Percentiles rank a stretch among this genome's conserved stretches.
Evolutionary conservation across 129 eudicot genomes (phyloP).

Genomic region (Calendula officinalis): DNA sequence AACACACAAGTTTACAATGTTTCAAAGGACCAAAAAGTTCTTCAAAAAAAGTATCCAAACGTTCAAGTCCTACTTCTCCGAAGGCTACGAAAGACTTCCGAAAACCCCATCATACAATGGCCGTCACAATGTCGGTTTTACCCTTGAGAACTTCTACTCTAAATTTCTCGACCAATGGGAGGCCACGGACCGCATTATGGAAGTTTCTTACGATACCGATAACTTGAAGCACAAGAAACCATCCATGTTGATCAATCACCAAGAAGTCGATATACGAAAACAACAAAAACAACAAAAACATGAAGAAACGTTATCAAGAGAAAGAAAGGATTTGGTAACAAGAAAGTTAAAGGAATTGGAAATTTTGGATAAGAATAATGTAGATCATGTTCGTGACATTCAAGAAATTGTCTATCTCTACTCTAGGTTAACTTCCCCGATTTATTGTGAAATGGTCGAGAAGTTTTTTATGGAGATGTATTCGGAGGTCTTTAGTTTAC

Average conservation of each 20-base stretch:
- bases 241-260: slow-evolving; percentile 8
- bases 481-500: slow-evolving; percentile 24
- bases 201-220: slow-evolving; percentile 16
- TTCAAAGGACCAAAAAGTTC: slow-evolving; percentile 43
- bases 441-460: slow-evolving; percentile 49
- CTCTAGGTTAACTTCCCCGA: slow-evolving; percentile 47
- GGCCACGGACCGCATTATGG: slow-evolving; percentile 17
- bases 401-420: slow-evolving; percentile 48
- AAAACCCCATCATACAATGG: slow-evolving; percentile 39
- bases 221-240: slow-evolving; percentile 20
- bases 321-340: slow-evolving; percentile 26
- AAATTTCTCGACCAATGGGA: slow-evolving; percentile 36
- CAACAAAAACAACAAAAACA: slow-evolving; percentile 21
- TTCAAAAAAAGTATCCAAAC: slow-evolving; percentile 41
- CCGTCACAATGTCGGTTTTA: slow-evolving; percentile 5
- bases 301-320: slow-evolving; percentile 9
- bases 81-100: slow-evolving; percentile 54
- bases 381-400: slow-evolving; percentile 44
- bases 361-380: slow-evolving; percentile 39
- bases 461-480: slow-evolving; percentile 44
- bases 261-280: slow-evolving; percentile 4
- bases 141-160: slow-evolving; percentile 32
- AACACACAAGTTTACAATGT: slow-evolving; percentile 2
- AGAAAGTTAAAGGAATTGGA: slow-evolving; percentile 46
- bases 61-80: slow-evolving; percentile 45